Conservation (phyloP, 2,329 filamentous ascomycete species). For the Penicillium olsonii region DNA sequence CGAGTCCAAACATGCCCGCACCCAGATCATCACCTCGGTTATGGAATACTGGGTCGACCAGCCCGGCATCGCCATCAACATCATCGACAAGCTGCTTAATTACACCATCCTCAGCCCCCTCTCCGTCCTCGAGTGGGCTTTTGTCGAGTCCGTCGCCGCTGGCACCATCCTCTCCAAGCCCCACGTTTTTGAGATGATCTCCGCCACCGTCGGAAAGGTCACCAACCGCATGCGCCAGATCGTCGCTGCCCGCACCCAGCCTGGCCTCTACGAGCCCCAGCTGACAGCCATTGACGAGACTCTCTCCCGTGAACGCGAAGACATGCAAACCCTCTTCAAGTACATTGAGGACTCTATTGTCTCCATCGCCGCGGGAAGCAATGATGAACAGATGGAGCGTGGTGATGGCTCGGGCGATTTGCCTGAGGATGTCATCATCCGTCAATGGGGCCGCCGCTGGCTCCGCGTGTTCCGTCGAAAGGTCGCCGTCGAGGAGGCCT, state of each 20-base stretch:
- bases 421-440: slow-evolving; percentile 65
- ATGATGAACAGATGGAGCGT: slow-evolving; percentile 73
- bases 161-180: slow-evolving; percentile 70
- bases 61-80: slow-evolving; percentile 85
- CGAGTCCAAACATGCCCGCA: slow-evolving; percentile 71
- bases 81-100: slow-evolving; percentile 95
- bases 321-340: slow-evolving; percentile 77
- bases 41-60: slow-evolving; percentile 93
- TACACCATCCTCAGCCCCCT: slow-evolving; percentile 89
- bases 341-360: slow-evolving; percentile 76
- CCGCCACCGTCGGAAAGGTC: slow-evolving; percentile 86
- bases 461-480: slow-evolving; percentile 79
- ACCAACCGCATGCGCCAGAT: slow-evolving; percentile 83
- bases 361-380: slow-evolving; percentile 70
- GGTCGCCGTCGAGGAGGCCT: slow-evolving; percentile 80
- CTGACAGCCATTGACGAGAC: slow-evolving; percentile 65
- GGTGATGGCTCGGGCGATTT: slow-evolving; percentile 53
- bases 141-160: slow-evolving; percentile 65
- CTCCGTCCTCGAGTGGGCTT: slow-evolving; percentile 86
- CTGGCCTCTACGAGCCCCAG: slow-evolving; percentile 56
- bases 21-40: slow-evolving; percentile 87
- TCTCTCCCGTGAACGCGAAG: slow-evolving; percentile 66
- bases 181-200: slow-evolving; percentile 86
- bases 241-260: slow-evolving; percentile 62
- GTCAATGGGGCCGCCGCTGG: slow-evolving; percentile 84